Percentiles rank a stretch among this genome's conserved stretches.
These are phyloP conservation scores for Ettlia oleoabundans DNA, from an alignment of 139 green algal genomes.

Conservation along the genomic window DNA sequence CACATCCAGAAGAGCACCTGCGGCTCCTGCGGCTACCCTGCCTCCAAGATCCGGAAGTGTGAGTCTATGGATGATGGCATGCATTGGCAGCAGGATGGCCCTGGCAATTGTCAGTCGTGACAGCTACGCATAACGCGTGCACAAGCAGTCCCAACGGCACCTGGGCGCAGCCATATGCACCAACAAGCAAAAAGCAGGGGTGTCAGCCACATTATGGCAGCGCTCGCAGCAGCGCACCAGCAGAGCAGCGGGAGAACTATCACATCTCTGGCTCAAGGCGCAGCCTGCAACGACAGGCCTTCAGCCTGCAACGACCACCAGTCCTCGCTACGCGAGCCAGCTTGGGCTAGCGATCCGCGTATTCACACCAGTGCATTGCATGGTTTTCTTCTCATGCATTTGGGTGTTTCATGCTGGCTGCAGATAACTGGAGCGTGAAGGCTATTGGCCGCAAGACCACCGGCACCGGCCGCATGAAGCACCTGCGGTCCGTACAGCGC, in stretches of 20 bases:
- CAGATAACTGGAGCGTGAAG: constrained; percentile 98
- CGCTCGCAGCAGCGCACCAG: too few relatives aligned
- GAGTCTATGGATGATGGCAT: constrained; percentile 46
- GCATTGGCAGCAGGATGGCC: neutral
- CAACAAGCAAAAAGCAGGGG: too few relatives aligned
- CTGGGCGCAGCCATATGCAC: too few relatives aligned
- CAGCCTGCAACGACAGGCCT: too few relatives aligned
- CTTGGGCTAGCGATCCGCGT: too few relatives aligned
- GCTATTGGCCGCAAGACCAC: constrained; percentile 98
- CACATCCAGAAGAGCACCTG: constrained; percentile 98
- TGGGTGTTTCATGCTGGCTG: constrained; percentile 20
- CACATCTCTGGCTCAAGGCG: too few relatives aligned
- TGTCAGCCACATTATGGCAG: too few relatives aligned
- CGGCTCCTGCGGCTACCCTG: constrained; percentile 93
- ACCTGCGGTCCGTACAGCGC: constrained; percentile 91
- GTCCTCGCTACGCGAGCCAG: too few relatives aligned
- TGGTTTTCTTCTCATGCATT: too few relatives aligned
- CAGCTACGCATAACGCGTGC: neutral
- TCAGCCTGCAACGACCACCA: too few relatives aligned
- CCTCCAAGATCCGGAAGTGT: constrained; percentile 94
- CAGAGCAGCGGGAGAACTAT: too few relatives aligned
- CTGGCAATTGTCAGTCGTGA: neutral
- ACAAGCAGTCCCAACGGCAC: neutral
- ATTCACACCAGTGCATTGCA: too few relatives aligned
- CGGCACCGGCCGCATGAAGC: constrained; percentile 93